These are phyloP conservation scores for Arabidopsis hybrid DNA, from an alignment of 441 rosid genomes.

Conservation along the genomic window DNA sequence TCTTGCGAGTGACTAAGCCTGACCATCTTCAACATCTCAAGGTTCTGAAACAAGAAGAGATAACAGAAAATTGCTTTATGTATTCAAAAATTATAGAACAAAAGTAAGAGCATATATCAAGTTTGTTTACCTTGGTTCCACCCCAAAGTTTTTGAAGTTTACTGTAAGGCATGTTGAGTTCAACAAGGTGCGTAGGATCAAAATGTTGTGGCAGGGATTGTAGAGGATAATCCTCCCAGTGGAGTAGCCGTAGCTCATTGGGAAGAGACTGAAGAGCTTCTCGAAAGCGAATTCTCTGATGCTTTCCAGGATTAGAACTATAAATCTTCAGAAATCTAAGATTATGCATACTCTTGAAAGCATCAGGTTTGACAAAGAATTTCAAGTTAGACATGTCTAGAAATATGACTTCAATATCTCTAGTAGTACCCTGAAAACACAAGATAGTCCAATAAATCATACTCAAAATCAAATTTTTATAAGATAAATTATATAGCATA, in stretches of 20 bases:
- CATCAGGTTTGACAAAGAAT: not conserved
- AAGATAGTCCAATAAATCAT: not conserved
- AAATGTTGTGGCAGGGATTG: conserved; percentile 32
- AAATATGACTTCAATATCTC: conserved; percentile 29
- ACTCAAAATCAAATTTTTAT: too few relatives aligned
- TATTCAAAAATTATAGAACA: too few relatives aligned
- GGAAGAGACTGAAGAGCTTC: too few relatives aligned
- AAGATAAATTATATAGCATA: too few relatives aligned
- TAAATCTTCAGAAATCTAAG: conserved; percentile 31
- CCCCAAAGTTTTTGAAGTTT: conserved; percentile 34
- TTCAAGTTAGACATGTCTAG: conserved; percentile 8
- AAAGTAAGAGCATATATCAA: too few relatives aligned
- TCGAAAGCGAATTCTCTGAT: too few relatives aligned
- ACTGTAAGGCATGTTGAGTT: conserved; percentile 37
- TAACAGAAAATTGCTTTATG: too few relatives aligned
- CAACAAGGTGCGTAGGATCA: conserved; percentile 26
- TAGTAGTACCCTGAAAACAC: conserved; percentile 27
- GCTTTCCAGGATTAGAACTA: too few relatives aligned
- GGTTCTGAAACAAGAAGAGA: conserved; percentile 3
- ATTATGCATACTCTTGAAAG: conserved; percentile 21
- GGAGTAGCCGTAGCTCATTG: conserved; percentile 28
- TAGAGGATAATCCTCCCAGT: conserved; percentile 40
- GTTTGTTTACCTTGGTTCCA: conserved; percentile 2
- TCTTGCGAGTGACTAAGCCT: conserved; percentile 21
- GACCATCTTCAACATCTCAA: conserved; percentile 11